Evolutionary conservation across 768 basidiomycete species (phyloP).

Genomic region (Phanerochaete sordida): DNA sequence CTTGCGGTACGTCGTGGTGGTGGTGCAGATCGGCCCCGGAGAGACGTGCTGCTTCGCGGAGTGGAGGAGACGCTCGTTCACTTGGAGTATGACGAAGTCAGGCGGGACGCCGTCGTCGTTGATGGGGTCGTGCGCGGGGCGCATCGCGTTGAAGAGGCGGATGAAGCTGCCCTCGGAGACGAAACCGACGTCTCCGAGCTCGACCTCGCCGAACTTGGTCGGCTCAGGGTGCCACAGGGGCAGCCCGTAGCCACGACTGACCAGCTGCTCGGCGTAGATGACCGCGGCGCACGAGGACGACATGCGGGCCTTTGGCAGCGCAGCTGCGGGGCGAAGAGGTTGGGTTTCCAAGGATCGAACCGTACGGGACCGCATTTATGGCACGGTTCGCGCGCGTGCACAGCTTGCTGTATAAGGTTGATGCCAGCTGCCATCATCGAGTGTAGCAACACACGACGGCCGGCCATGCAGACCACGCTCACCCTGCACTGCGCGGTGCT

Average conservation of each 20-base stretch:
- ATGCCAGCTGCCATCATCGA: too few species aligned
- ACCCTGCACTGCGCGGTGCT: too few species aligned
- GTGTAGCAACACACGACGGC: too few species aligned
- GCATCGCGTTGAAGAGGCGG: slow-evolving; percentile 16
- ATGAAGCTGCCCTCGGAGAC: slow-evolving; percentile 12
- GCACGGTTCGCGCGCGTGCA: too few species aligned
- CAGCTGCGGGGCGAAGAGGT: too few species aligned
- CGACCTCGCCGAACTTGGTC: slow-evolving; percentile 6
- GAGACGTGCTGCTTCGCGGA: too few species aligned
- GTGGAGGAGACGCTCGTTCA: background rate
- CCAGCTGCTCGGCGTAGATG: slow-evolving; percentile 4
- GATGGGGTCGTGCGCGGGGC: background rate
- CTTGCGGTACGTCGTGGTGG: background rate
- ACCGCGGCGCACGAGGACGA: background rate
- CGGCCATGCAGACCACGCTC: too few species aligned
- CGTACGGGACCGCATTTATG: too few species aligned
- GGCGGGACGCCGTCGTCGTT: background rate
- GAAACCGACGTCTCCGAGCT: slow-evolving; percentile 21
- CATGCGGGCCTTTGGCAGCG: too few species aligned
- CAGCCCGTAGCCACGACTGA: background rate
- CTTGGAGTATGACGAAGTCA: background rate
- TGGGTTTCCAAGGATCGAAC: too few species aligned
- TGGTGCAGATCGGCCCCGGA: background rate
- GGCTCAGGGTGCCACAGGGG: slow-evolving; percentile 21
- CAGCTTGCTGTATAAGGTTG: too few species aligned